Conservation (phyloP, 257 asterid species). For the Przewalskia tangutica region DNA sequence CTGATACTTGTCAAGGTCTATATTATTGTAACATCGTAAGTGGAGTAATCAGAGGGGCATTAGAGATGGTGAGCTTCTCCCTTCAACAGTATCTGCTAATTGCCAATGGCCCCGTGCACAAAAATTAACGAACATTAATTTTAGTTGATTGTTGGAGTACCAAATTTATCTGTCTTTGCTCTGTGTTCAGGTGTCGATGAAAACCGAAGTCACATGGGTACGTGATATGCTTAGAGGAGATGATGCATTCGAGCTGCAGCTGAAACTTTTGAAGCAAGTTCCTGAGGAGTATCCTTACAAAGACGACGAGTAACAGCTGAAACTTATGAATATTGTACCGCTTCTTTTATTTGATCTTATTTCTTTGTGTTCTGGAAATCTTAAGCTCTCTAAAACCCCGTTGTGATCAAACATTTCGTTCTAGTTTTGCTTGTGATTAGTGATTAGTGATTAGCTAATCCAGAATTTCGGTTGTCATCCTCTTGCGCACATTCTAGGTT, state of each 20-base stretch:
- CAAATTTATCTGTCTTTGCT: not conserved
- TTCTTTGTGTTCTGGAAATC: not conserved
- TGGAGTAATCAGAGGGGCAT: conserved; percentile 90
- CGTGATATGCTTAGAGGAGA: conserved; percentile 98
- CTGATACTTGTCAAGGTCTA: conserved; percentile 95
- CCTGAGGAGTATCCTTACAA: conserved; percentile 98
- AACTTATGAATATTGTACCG: not conserved
- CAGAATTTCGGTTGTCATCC: not conserved
- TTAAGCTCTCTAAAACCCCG: not conserved
- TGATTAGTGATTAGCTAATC: not conserved
- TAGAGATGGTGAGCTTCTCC: conserved; percentile 76
- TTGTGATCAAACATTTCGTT: not conserved
- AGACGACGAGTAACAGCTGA: conserved; percentile 65
- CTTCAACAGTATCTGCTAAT: not conserved
- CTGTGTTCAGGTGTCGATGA: conserved; percentile 72
- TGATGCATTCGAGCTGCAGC: conserved; percentile 86
- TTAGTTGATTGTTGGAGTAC: not conserved
- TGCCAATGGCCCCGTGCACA: not conserved
- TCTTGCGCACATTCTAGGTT: not conserved
- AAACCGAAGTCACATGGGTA: conserved; percentile 89
- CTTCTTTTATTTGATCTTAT: not conserved
- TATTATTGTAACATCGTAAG: conserved; percentile 84
- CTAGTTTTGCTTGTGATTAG: not conserved
- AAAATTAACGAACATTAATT: not conserved
- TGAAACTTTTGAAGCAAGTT: conserved; percentile 88